Evolutionary conservation across 768 basidiomycete species (phyloP), one percentile per base, ranked within the genome.

Genomic region (Boletellus sp.): DNA sequence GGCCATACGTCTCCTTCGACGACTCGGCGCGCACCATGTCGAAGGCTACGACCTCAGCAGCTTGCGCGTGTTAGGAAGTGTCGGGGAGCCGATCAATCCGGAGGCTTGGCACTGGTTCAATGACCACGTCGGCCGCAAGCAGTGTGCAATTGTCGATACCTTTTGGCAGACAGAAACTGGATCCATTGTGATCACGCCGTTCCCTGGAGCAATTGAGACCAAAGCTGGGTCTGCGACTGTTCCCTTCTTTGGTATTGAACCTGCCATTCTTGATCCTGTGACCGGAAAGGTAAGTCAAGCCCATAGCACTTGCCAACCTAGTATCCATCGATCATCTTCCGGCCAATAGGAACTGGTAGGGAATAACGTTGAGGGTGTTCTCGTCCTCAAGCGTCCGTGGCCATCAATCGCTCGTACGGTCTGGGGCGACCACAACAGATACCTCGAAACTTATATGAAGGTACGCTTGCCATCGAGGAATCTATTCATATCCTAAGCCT

Each of bases 61-160:
- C 15, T 70, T 99, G 50, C 84, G 96, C 50, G 87, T 96, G 7
- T 74, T 99, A 34, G 95, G 96, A 20, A 85, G 78, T 51, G 96
- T 98, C 39, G 96, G 95, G 48, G 96, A 99, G 72, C 96, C 96
- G 1, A 98, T 99, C 76, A 97, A 97, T 70, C 94, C 94, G 23
- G 95, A 97, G 68, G 95, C 95, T 11, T 97, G 96, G 95, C 81
- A 94, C 61, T 98, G 95, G 95, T 96, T 94, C 72, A 93, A 95
- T 68, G 93, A 96, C 63, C 82, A 92, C 63, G 94, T 96, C 47
- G 96, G 95, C 10, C 79, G 80, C 62, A 76, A 70, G 57, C 79
- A 97, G 68, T 94, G 91, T 65, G 92, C 95, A 6, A 84, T 97
- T 56, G 94, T 95, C 36, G 94, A 96, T 71, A 95, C 91, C 4